Conservation (phyloP, 345 rosid genomes). For the Lepidium didymum region DNA sequence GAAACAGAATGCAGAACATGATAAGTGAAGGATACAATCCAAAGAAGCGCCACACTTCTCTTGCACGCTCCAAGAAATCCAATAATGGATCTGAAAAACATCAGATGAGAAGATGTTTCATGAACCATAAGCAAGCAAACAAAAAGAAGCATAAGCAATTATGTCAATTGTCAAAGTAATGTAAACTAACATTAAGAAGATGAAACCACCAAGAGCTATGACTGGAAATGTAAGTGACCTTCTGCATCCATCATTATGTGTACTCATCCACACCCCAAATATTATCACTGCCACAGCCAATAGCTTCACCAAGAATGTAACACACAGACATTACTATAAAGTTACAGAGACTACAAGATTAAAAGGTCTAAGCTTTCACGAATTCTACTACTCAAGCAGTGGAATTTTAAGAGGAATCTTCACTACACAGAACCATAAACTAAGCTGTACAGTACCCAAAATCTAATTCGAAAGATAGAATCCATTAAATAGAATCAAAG, state of each 20-base stretch:
- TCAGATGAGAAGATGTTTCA: neutral
- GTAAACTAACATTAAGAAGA: conserved; percentile 57
- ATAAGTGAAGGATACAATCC: conserved; percentile 87
- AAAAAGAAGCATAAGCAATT: neutral
- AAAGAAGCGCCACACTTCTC: conserved; percentile 63
- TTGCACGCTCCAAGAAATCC: conserved; percentile 93
- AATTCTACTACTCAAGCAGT: neutral
- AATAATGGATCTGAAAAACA: conserved; percentile 59
- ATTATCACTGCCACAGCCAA: conserved; percentile 61
- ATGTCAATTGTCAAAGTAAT: neutral
- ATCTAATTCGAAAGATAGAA: conserved; percentile 11
- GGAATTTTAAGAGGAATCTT: neutral
- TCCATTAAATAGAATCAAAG: neutral
- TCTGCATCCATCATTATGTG: conserved; percentile 77
- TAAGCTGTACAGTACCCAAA: conserved; percentile 8
- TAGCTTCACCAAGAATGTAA: conserved; percentile 44
- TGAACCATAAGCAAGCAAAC: neutral
- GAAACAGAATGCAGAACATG: conserved; percentile 1
- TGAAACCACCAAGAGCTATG: conserved; percentile 70
- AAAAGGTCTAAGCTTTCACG: neutral
- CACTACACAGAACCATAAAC: neutral
- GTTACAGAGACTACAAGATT: neutral
- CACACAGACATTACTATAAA: neutral
- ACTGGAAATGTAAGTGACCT: conserved; percentile 83
- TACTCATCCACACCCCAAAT: conserved; percentile 95